Evolutionary conservation across 805 yeast species (phyloP).

Genomic region (Candida pseudoglaebosa): DNA sequence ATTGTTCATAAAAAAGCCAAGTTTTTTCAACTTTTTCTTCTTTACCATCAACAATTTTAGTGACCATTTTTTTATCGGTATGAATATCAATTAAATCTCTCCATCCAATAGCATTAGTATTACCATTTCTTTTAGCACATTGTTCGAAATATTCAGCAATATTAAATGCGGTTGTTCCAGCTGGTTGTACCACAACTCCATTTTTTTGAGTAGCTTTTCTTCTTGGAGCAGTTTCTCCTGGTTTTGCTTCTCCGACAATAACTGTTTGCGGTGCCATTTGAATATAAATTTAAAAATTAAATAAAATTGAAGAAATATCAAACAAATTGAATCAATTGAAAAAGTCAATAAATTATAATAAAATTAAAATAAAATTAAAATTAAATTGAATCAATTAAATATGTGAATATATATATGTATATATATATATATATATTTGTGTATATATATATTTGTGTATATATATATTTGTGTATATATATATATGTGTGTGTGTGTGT

Average conservation of each 20-base stretch:
- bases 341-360: too few species aligned
- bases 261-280: constrained; percentile 35
- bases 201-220: constrained; percentile 53
- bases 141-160: constrained; percentile 67
- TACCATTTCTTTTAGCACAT: constrained; percentile 54
- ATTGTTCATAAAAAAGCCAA: constrained; percentile 82
- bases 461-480: too few species aligned
- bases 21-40: constrained; percentile 69
- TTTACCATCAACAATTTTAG: constrained; percentile 76
- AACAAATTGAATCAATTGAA: too few species aligned
- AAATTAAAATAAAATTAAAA: too few species aligned
- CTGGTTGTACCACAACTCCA: constrained; percentile 56
- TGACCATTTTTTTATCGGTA: constrained; percentile 68
- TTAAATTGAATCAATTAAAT: too few species aligned
- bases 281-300: too few species aligned
- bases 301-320: too few species aligned
- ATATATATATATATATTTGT: too few species aligned
- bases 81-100: constrained; percentile 74
- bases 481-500: too few species aligned
- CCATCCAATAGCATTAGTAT: constrained; percentile 63
- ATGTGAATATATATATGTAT: too few species aligned
- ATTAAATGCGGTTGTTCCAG: constrained; percentile 58
- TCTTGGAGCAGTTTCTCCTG: constrained; percentile 82
- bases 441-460: too few species aligned
- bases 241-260: constrained; percentile 66